Base-by-base conservation (phyloP, 2,329 filamentous ascomycete species). In the Diplodia sapinea region DNA sequence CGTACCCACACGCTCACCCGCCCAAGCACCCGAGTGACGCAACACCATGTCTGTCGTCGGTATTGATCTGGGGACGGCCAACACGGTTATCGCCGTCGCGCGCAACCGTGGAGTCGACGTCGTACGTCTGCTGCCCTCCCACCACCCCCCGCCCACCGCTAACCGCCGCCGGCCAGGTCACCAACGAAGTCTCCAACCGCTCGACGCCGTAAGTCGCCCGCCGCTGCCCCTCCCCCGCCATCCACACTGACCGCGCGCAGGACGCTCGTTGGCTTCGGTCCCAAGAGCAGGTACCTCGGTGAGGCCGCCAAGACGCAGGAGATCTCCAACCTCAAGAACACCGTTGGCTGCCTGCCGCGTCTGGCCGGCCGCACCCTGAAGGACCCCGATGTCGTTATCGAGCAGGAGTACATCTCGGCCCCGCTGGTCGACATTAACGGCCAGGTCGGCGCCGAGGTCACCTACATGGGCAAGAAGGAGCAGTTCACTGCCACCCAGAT, bases 271-370 rank as follows among this genome's bases (percentile, higher is more conserved):
- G 94, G 93, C 76, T 99, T 99, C 82, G 93, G 93, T 69, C 91
- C 93, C 79, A 97, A 96, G 84, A 89, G 88, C 81, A 91, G 95
- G 84, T 96, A 96, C 80, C 87, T 99, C 72, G 95, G 95, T 73
- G 95, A 99, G 85, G 82, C 92, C 68, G 95, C 95, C 74, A 98
- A 98, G 88, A 98, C 94, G 73, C 94, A 97, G 84, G 95, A 99
- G 84, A 96, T 97, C 79, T 97, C 94, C 78, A 99, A 99, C 86
- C 89, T 98, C 77, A 99, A 98, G 86, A 99, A 99, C 87, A 99
- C 95, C 73, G 92, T 99, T 83, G 86, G 88, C 80, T 94, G 89
- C 73, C 87, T 99, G 76, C 97, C 97, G 85, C 92, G 95, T 77
- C 89, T 99, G 74, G 91, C 91, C 77, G 95, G 95, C 78, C 93